Base-by-base conservation (phyloP, 495 filamentous ascomycete genomes). In the Neurospora sp. region DNA sequence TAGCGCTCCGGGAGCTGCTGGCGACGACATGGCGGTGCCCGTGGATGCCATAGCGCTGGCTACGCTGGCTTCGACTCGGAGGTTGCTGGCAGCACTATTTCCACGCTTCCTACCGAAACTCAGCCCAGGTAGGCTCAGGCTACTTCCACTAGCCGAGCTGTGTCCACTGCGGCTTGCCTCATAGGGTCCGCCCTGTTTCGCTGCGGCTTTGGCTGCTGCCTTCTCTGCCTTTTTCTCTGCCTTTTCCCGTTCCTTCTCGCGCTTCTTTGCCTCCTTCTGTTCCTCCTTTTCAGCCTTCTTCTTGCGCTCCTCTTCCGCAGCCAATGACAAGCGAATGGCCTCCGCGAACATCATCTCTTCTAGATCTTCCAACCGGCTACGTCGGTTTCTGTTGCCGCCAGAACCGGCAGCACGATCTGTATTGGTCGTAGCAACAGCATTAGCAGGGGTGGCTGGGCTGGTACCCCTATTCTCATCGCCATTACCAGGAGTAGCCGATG, bases 331-430 rank as follows among this genome's bases (percentile, higher is more conserved):
- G 39, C 96, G 86, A 71, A 99, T 95, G 3, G 96, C 96, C 79
- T 98, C 96, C 86, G 94, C 92, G 88, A 98, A 93, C 96, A 99
- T 99, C 85, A 98, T 93, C 69, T 97, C 95, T 79, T 99, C 96
- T 13, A 98, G 83, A 77, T 98, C 95, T 62, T 96, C 93, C 71
- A 96, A 86, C 66, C 93, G 85, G 70, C 90, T 84, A 17, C 90
- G 89, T n/a, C 90, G 89, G 74, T 85, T 88, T 8, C 77, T 78
- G 24, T 75, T 75, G 36, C 78, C 72, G 73, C 42, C 75, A 71
- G 72, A 37, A 21, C 78, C 77, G 31, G 54, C 48, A 28, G 48
- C 21, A 3, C 48, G 48, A 28, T 59, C 54, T 19, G 54, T 66
- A 36, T 66, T 66, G 31, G 54, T 17, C 15, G 54, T 66, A 36